Conservation (phyloP, 371 early-diverging fungal genomes). For the Lichtheimia corymbifera region DNA sequence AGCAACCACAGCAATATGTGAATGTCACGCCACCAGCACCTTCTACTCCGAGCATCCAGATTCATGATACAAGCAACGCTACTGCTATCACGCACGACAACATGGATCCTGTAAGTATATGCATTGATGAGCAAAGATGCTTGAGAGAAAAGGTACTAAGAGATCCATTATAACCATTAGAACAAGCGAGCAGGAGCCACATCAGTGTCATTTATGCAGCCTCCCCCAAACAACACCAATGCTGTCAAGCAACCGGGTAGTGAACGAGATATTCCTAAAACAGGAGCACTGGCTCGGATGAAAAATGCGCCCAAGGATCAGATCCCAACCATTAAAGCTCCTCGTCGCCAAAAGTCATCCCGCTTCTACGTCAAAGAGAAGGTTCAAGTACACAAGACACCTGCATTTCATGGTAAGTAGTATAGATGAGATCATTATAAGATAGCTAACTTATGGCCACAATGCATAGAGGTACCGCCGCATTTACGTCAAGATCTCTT, state of each 20-base stretch:
- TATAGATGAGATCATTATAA: neutral
- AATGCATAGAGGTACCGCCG: slow-evolving; percentile 65
- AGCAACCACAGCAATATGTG: neutral
- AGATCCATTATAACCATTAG: neutral
- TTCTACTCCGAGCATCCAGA: too few relatives aligned
- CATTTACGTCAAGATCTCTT: slow-evolving; percentile 79
- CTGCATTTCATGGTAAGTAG: slow-evolving; percentile 72
- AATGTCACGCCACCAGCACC: too few relatives aligned
- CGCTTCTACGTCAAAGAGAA: slow-evolving; percentile 83
- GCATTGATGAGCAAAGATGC: neutral
- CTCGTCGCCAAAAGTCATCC: slow-evolving; percentile 84
- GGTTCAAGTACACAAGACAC: slow-evolving; percentile 77
- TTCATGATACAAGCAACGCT: too few relatives aligned
- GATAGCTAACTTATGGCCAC: neutral
- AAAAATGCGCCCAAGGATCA: slow-evolving; percentile 82
- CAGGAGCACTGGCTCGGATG: slow-evolving; percentile 74
- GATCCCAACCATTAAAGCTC: slow-evolving; percentile 78
- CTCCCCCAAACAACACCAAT: neutral
- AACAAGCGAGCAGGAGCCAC: slow-evolving; percentile 9
- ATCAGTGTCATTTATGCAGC: slow-evolving; percentile 25
- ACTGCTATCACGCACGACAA: slow-evolving; percentile 13
- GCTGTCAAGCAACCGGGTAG: slow-evolving; percentile 4
- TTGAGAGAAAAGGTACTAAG: neutral
- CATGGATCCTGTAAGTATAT: neutral
- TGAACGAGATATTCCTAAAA: slow-evolving; percentile 61